phyloP scores from a whole-genome alignment of 768 basidiomycete genomes.

The Lyophyllum atratum region DNA sequence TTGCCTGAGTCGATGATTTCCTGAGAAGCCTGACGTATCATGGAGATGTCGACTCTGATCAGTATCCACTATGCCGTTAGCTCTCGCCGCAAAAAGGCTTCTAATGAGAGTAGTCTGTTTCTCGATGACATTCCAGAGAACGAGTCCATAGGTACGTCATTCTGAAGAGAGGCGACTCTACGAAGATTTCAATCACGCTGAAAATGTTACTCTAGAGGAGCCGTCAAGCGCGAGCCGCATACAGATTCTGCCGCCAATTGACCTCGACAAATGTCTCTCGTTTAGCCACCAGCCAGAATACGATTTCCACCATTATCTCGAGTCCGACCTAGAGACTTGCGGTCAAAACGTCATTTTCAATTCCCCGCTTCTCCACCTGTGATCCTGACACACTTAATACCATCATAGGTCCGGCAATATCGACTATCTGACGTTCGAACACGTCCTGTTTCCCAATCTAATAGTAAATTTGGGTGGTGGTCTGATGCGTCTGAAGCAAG shows the following conservation, averaged over 20 bases:
- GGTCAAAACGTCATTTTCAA: conserved; percentile 1
- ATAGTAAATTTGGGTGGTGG: conserved; percentile 10
- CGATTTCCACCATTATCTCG: conserved; percentile 2
- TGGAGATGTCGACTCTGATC: conserved; percentile 14
- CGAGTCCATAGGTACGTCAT: neutral
- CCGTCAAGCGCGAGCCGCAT: neutral
- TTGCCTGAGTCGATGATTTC: no score
- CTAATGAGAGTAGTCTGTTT: neutral
- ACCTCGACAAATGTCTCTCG: conserved; percentile 7
- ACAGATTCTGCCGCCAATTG: neutral
- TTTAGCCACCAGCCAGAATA: conserved; percentile 10
- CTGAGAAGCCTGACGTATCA: no score
- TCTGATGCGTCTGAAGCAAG: conserved; percentile 2
- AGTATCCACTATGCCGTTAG: conserved; percentile 13
- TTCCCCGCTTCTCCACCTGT: neutral
- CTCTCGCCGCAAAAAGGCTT: neutral
- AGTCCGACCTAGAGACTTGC: neutral
- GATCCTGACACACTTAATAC: neutral
- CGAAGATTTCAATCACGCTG: neutral
- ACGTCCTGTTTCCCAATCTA: neutral
- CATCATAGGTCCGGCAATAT: conserved; percentile 10
- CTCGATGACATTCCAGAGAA: neutral
- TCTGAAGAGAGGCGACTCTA: neutral
- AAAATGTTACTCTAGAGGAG: neutral
- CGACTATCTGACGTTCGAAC: conserved; percentile 5